Conservation (phyloP, 2,329 filamentous ascomycete genomes). For the Salinomyces thailandicus region DNA sequence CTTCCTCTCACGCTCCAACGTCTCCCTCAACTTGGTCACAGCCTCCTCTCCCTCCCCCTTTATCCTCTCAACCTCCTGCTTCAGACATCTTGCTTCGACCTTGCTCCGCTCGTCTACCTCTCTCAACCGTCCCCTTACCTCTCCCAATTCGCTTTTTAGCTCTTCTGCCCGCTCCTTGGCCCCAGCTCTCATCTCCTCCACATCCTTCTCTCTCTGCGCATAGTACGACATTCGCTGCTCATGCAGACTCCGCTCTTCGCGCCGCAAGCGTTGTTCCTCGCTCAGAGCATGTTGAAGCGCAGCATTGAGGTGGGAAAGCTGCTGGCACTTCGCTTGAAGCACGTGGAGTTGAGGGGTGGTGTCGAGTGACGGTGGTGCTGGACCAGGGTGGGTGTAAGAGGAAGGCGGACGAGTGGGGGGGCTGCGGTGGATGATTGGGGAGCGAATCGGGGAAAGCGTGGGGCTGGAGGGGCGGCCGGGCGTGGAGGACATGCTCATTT, state of each 20-base stretch:
- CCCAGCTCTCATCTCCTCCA: constrained; percentile 17
- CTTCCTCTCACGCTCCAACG: too few relatives aligned
- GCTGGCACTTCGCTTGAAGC: constrained; percentile 16
- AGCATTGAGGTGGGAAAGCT: constrained; percentile 20
- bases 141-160: constrained; percentile 13
- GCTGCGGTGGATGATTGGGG: constrained; percentile 14
- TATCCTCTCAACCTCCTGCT: too few relatives aligned
- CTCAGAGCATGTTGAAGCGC: constrained; percentile 16
- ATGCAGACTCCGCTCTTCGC: constrained; percentile 12
- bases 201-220: constrained; percentile 14
- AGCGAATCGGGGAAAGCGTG: constrained; percentile 20
- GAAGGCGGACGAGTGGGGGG: constrained; percentile 3
- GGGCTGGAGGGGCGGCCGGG: constrained; percentile 21
- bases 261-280: constrained; percentile 16
- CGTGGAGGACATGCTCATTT: constrained; percentile 5
- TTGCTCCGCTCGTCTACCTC: neutral
- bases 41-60: too few relatives aligned
- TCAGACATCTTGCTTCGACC: too few relatives aligned
- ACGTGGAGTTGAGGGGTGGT: constrained; percentile 15
- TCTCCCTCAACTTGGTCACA: too few relatives aligned
- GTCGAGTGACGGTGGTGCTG: constrained; percentile 6
- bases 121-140: neutral
- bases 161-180: neutral
- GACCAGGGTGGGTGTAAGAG: constrained; percentile 7
- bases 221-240: constrained; percentile 12